Percentiles rank a stretch among this genome's conserved stretches.
phyloP scores from a whole-genome alignment of 306 rosid genomes.

The Styphnolobium japonicum region DNA sequence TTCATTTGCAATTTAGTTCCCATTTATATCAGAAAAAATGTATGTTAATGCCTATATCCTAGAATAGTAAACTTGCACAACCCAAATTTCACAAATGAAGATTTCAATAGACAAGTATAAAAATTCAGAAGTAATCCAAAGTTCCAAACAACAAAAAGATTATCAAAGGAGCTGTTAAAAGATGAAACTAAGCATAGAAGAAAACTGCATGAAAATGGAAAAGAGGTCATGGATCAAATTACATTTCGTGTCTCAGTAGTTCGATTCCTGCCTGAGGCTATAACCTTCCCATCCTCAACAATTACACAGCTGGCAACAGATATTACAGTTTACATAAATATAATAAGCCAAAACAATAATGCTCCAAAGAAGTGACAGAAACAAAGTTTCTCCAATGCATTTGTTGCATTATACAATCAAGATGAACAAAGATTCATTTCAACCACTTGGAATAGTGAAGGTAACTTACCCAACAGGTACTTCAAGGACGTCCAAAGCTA shows the following conservation, averaged over 20 bases:
- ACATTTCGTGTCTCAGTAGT: slow-evolving; percentile 87
- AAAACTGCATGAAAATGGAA: background rate
- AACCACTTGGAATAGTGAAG: background rate
- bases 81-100: background rate
- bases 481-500: slow-evolving; percentile 71
- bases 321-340: slow-evolving; percentile 23
- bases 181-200: slow-evolving; percentile 2
- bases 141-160: background rate
- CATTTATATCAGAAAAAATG: background rate
- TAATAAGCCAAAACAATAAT: background rate
- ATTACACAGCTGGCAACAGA: slow-evolving; percentile 69
- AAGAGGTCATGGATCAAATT: slow-evolving; percentile 21
- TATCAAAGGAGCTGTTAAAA: background rate
- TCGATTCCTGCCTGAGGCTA: slow-evolving; percentile 83
- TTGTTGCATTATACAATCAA: background rate
- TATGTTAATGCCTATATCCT: background rate
- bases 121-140: background rate
- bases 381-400: background rate
- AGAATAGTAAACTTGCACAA: background rate
- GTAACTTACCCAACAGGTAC: slow-evolving; percentile 86
- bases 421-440: background rate
- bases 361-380: background rate
- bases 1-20: background rate
- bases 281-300: slow-evolving; percentile 68
- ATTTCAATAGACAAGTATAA: background rate